A percentile compares a stretch with the other conserved stretches of the same genome.
Conservation (phyloP, 306 rosid species). For the Lathyrus oleraceus region DNA sequence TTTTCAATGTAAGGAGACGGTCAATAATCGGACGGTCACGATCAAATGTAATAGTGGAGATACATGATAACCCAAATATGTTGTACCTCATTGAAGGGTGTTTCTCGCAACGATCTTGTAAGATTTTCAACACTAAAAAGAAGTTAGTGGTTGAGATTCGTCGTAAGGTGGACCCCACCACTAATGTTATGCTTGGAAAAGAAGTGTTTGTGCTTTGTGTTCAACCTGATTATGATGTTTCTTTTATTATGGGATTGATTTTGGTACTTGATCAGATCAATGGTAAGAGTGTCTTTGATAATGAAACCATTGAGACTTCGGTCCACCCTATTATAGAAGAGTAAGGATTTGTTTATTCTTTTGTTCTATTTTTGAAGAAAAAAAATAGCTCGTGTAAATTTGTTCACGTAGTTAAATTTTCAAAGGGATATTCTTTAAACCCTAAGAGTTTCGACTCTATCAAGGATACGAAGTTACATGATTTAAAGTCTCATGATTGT, state of each 20-base stretch:
- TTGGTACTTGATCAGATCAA: constrained; percentile 80
- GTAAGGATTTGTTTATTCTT: not conserved
- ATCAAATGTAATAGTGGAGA: constrained; percentile 63
- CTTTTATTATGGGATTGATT: constrained; percentile 85
- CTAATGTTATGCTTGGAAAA: constrained; percentile 79
- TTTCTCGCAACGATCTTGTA: constrained; percentile 65
- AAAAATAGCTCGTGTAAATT: too few relatives aligned
- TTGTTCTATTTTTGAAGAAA: not conserved
- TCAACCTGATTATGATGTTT: constrained; percentile 79
- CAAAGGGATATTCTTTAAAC: too few relatives aligned
- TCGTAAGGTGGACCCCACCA: constrained; percentile 84
- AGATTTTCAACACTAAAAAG: constrained; percentile 45
- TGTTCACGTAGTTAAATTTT: too few relatives aligned
- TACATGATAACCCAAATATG: constrained; percentile 45
- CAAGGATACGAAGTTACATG: too few relatives aligned
- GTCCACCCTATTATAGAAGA: constrained; percentile 52
- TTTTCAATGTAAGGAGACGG: constrained; percentile 76
- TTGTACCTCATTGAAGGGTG: constrained; percentile 82
- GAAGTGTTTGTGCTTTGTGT: constrained; percentile 80
- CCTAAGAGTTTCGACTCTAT: too few relatives aligned
- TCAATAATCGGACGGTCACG: constrained; percentile 85
- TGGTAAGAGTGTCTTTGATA: constrained; percentile 49
- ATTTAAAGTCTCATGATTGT: too few relatives aligned
- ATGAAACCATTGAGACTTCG: constrained; percentile 20
- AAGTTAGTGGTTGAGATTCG: constrained; percentile 75